Evolutionary conservation across 2,329 filamentous ascomycete species (phyloP), one percentile per base, ranked within the genome.

Genomic region (Balansia obtecta): DNA sequence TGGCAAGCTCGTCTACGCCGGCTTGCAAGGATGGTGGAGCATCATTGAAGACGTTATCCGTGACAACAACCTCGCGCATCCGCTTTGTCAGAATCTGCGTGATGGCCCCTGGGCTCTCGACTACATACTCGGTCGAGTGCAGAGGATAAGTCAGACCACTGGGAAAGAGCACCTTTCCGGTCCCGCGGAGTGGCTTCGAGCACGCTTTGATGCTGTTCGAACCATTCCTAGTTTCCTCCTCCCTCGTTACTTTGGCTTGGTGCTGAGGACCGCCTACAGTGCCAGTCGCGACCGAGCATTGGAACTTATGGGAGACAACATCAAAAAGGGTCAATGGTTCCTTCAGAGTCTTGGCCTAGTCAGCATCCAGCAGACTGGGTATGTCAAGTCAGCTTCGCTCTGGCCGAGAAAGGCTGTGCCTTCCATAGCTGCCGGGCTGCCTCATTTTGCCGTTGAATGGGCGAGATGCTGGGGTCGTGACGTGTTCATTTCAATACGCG

Each of bases 21-120:
- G 93, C 53, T 75, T 98, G n/a, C 93, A 98, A 65, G 94, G 94
- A 38, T 98, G 93, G 91, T 95, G 91, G 89, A 96, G 89, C 63
- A 73, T 95, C 1, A 71, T 98, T 41, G 84, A 88, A 58, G 76
- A 86, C 51, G 85, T 98, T 54, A 86, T 97, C 58, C 79, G 76
- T 47, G 82, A 93, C 55, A 98, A 98, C 64, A 82, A 97, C 62
- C 78, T 98, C 9, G 93, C 87, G 0, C 93, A 98, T 63, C 87
- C 93, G 0, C 76, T 98, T 11, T 97, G 91, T 66, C 85, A 96
- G 61, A 91, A 98, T 61, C 77, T 98, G 5, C 83, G 93, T 47
- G 80, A 94, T 56, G 93, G 93, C 0, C 82, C 90, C 57, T 98
- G 93, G 93, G 85, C 88, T 2, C 70, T 97, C 18, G 90, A 97